Evolutionary conservation across 2,329 filamentous ascomycete species (phyloP).

Genomic region (Podosphaera fusca): DNA sequence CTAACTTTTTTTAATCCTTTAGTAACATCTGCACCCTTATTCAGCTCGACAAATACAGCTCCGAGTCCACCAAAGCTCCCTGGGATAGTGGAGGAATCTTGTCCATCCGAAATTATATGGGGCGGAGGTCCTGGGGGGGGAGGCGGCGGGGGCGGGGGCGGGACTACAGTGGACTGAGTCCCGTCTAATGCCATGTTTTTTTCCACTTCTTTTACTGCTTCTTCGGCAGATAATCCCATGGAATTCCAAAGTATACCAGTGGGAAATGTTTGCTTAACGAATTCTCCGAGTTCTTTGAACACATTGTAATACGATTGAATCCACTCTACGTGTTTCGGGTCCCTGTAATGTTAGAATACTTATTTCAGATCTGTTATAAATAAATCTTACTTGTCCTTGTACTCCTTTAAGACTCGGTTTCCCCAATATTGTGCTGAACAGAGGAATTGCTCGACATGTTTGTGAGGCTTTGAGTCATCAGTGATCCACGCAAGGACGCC

Average conservation of each 20-base stretch:
- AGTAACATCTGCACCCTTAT: slow-evolving; percentile 73
- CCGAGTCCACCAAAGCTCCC: slow-evolving; percentile 40
- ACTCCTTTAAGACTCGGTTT: slow-evolving; percentile 77
- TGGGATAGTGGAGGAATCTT: slow-evolving; percentile 25
- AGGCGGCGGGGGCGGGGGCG: slow-evolving; percentile 42
- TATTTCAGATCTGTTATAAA: background rate
- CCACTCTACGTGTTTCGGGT: slow-evolving; percentile 64
- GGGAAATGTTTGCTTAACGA: slow-evolving; percentile 63
- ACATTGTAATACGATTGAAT: slow-evolving; percentile 81
- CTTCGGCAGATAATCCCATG: slow-evolving; percentile 46
- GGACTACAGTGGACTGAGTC: slow-evolving; percentile 18
- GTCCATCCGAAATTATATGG: slow-evolving; percentile 27
- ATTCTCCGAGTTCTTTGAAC: slow-evolving; percentile 62
- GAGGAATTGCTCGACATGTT: slow-evolving; percentile 65
- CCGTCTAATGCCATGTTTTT: slow-evolving; percentile 28
- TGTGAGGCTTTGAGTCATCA: slow-evolving; percentile 58
- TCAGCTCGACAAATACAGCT: slow-evolving; percentile 79
- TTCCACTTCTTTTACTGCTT: slow-evolving; percentile 37
- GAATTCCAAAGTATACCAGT: slow-evolving; percentile 73
- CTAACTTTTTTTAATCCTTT: slow-evolving; percentile 81
- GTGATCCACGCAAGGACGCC: slow-evolving; percentile 79
- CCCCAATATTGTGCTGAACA: slow-evolving; percentile 81
- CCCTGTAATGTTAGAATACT: slow-evolving; percentile 25
- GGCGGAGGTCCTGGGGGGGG: slow-evolving; percentile 45
- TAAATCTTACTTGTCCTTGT: slow-evolving; percentile 48